Evolutionary conservation across 805 yeast genomes (phyloP).

Genomic region (Kodamaea kakaduensis): DNA sequence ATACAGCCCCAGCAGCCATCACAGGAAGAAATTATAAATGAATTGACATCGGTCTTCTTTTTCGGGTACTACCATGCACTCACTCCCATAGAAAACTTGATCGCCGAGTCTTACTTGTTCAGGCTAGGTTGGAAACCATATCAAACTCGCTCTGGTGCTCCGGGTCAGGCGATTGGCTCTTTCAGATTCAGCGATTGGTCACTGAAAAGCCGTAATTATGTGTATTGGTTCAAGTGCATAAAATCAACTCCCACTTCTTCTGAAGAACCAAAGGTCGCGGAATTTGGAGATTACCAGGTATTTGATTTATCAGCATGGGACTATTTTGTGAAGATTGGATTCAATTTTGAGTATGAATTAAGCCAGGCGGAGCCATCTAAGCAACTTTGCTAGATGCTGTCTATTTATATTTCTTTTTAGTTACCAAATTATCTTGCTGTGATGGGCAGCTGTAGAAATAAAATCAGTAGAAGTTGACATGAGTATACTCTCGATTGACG

Average conservation of each 20-base stretch:
- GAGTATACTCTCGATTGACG: no score
- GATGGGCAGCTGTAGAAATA: no score
- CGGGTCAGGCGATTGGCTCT: constrained; percentile 8
- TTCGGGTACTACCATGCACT: constrained; percentile 42
- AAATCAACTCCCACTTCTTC: constrained; percentile 13
- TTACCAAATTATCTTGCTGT: no score
- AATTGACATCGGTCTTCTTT: constrained; percentile 36
- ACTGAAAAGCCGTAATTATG: constrained; percentile 9
- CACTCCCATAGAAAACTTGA: constrained; percentile 40
- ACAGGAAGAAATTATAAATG: constrained; percentile 27
- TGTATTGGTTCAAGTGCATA: constrained; percentile 27
- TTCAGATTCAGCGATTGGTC: constrained; percentile 6
- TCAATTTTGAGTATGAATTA: constrained; percentile 32
- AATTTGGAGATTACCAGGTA: constrained; percentile 38
- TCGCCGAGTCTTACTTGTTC: constrained; percentile 39
- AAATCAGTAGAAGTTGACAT: no score
- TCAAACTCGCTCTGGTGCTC: constrained; percentile 14
- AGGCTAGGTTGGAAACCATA: constrained; percentile 43
- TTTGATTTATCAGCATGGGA: constrained; percentile 43
- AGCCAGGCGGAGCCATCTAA: constrained; percentile 29
- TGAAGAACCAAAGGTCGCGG: constrained; percentile 15
- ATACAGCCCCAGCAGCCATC: constrained; percentile 17
- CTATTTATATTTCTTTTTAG: neutral
- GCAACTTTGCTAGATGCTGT: constrained; percentile 8
- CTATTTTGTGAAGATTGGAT: constrained; percentile 33